Conservation (phyloP, 352 stramenopile species). For the Pythium brassicae region DNA sequence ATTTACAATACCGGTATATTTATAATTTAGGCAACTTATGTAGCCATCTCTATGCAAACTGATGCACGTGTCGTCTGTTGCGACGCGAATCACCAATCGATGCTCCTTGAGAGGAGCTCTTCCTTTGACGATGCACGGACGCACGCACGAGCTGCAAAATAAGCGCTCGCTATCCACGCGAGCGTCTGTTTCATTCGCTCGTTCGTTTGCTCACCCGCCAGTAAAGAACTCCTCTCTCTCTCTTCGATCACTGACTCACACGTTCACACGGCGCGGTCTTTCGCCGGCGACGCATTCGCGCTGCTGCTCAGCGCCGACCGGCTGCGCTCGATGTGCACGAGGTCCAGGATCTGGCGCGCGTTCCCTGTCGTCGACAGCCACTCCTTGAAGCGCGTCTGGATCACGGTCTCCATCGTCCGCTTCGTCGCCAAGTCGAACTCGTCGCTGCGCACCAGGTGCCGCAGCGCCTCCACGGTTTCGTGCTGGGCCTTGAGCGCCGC, state of each 20-base stretch:
- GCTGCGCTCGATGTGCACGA: conserved; percentile 75
- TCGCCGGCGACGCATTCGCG: conserved; percentile 10
- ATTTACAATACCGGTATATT: no score
- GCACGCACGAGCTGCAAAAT: no score
- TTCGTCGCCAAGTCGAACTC: conserved; percentile 80
- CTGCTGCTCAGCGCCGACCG: conserved; percentile 10
- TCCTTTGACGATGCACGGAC: no score
- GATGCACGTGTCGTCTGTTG: no score
- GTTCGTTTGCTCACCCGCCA: no score
- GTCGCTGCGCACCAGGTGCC: conserved; percentile 67
- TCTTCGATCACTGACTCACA: not conserved
- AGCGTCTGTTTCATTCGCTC: no score
- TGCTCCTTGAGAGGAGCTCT: no score
- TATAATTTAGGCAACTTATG: no score
- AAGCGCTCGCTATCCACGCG: no score
- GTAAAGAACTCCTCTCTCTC: not conserved
- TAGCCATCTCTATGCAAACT: no score
- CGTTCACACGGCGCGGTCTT: conserved; percentile 5
- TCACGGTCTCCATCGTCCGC: conserved; percentile 76
- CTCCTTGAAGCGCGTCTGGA: conserved; percentile 83
- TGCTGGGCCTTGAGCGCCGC: conserved; percentile 60
- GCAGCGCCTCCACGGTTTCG: conserved; percentile 70
- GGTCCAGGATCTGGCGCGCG: conserved; percentile 83
- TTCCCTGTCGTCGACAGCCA: conserved; percentile 86
- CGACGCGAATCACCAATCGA: no score